Evolutionary conservation across 768 basidiomycete genomes (phyloP).

Genomic region (Phallus indusiatus): DNA sequence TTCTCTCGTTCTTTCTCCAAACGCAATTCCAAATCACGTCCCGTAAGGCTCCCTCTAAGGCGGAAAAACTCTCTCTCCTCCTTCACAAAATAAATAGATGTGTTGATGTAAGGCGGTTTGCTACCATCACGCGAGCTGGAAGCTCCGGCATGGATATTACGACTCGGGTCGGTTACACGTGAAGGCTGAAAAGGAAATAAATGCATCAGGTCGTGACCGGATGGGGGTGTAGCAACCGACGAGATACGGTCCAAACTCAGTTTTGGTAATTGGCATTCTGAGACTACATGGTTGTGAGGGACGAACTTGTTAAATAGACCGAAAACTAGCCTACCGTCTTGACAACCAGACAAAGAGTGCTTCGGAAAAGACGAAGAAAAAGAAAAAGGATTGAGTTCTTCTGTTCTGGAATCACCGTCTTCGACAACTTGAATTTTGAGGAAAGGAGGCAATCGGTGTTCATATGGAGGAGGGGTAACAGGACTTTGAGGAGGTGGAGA

Average conservation of each 20-base stretch:
- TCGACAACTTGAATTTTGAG: background rate
- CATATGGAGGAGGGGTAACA: background rate
- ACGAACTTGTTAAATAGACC: background rate
- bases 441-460: background rate
- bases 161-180: background rate
- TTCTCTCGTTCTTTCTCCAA: background rate
- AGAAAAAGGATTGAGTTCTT: background rate
- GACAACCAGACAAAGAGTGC: background rate
- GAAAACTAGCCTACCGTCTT: background rate
- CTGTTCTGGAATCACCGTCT: background rate
- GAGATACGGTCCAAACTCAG: background rate
- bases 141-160: constrained; percentile 33
- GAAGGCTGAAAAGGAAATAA: constrained; percentile 71
- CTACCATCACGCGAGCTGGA: constrained; percentile 40
- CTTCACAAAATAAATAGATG: constrained; percentile 61
- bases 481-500: background rate
- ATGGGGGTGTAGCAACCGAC: constrained; percentile 55
- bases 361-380: background rate
- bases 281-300: too few relatives aligned
- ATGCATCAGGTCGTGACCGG: constrained; percentile 78
- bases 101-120: constrained; percentile 17
- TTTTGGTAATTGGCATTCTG: too few relatives aligned
- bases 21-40: background rate
- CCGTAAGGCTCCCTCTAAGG: constrained; percentile 12
- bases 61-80: constrained; percentile 79